Evolutionary conservation across 768 basidiomycete species (phyloP), one percentile per base, ranked within the genome.

Genomic region (Tylopilus subfusipes): DNA sequence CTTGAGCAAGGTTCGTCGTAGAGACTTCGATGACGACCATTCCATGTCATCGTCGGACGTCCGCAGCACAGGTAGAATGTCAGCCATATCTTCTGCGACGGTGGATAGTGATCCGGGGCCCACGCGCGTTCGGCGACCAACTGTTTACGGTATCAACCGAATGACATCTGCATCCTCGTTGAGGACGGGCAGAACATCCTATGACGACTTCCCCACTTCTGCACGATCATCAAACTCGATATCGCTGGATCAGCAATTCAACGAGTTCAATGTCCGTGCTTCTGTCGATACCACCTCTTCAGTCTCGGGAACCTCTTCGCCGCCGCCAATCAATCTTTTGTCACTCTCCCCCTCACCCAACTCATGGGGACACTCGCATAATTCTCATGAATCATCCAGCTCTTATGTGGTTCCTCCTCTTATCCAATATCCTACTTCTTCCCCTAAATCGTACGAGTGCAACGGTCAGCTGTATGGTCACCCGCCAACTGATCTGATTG

Each of bases 1-100:
- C 24, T 69, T 86, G 65, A 73, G 80, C 51, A 94, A 94, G 76
- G 88, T 83, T 57, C 82, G 92, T 58, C 81, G 88, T 66, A 76
- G 89, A 66, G 90, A 93, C 63, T 87, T 81, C 60, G 93, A 95
- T 72, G 93, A 93, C 65, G 92, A 93, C 63, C 90, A 89, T 65
- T 94, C 93, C 29, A 88, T 92, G 82, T 92, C 90, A 50, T 91
- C 88, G 27, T 91, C 89, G 44, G 93, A 93, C 61, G 76, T 93
- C 29, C 87, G 87, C 60, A 88, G 84, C 66, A 75, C 83, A 50
- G 80, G 85, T 39, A 83, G 83, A 52, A 80, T 87, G 76, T 92
- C 90, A 7, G 81, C 83, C 31, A 82, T 89, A 62, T 93, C 90
- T 19, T 88, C 89, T 64, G 82, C 85, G 24, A 89, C 91, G 5